Base-by-base conservation (phyloP, 2,329 filamentous ascomycete genomes). In the Colletotrichum graminicola region DNA sequence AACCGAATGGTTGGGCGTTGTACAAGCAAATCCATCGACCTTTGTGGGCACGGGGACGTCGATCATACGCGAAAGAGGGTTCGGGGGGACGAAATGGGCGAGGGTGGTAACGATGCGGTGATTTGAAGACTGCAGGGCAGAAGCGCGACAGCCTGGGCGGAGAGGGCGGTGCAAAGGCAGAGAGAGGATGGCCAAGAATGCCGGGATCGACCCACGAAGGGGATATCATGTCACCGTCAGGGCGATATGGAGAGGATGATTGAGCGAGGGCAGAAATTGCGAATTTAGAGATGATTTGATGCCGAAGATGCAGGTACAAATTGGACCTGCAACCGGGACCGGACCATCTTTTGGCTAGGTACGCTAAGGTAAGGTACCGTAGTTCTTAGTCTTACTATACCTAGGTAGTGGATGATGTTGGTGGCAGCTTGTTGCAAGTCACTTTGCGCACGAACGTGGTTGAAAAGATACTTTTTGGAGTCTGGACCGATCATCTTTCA, bases 241-340 rank as follows among this genome's bases (percentile, higher is more conserved):
- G 56, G 52, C 23, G 14, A 11, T 6, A 32, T 32, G 51, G 21
- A 54, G 14, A 64, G n/a, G 62, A 36, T 45, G 65, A 63, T 63
- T 57, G 67, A 66, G 26, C 54, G 39, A 62, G 21, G 47, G 56
- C 41, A 59, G 73, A 72, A 64, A 73, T 75, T 72, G 71, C 73
- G 54, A 73, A 73, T 67, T 43, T 73, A 41, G 43, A 23, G 60
- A 51, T 47, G 61, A 57, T 66, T 32, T 7, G 45, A 66, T 51
- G 36, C 55, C 32, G 16, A 45, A 65, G 18, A 66, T 66, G 67
- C 63, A 70, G 39, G 63, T 67, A 32, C 21, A 43, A 32, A 51
- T 66, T 66, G 56, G 57, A 61, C 39, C 29, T 29, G 43, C 59
- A 39, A 34, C 47, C n/a, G 23, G 34, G 21, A 21, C n/a, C 14